Conservation (phyloP, 257 asterid genomes). For the Eucommia ulmoides region DNA sequence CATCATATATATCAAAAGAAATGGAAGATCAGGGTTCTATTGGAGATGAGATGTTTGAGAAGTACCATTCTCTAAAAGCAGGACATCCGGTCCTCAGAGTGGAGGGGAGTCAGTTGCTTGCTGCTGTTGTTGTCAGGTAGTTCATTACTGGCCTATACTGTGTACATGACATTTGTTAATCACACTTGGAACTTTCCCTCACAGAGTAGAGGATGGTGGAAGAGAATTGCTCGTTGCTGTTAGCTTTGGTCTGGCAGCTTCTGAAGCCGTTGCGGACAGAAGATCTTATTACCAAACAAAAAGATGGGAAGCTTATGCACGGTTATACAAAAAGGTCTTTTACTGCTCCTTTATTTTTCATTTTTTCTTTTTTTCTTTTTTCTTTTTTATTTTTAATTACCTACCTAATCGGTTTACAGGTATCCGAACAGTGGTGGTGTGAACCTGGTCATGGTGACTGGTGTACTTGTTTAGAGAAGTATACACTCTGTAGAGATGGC, state of each 20-base stretch:
- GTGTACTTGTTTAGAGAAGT: constrained; percentile 89
- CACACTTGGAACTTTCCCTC: constrained; percentile 16
- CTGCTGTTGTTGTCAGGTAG: constrained; percentile 90
- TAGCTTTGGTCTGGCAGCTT: constrained; percentile 70
- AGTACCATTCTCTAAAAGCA: constrained; percentile 58
- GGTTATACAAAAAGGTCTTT: constrained; percentile 76
- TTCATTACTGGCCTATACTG: constrained; percentile 11
- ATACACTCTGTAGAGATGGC: constrained; percentile 84
- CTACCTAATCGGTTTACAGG: constrained; percentile 27
- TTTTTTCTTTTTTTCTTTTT: background rate
- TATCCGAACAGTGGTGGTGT: constrained; percentile 90
- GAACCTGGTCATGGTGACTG: constrained; percentile 99
- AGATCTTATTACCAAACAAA: constrained; percentile 63
- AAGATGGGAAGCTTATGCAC: constrained; percentile 92
- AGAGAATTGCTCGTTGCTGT: constrained; percentile 95
- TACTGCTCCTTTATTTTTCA: too few species aligned
- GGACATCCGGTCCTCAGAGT: constrained; percentile 98
- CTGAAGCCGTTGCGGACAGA: constrained; percentile 83
- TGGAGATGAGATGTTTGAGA: constrained; percentile 30
- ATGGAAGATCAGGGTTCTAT: constrained; percentile 43
- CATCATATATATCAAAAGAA: constrained; percentile 39
- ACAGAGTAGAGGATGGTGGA: constrained; percentile 69
- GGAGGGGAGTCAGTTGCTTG: constrained; percentile 87
- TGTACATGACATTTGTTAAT: constrained; percentile 5
- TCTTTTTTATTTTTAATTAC: background rate